Evolutionary conservation across 306 rosid genomes (phyloP).

Genomic region (Quercus engelmannii): DNA sequence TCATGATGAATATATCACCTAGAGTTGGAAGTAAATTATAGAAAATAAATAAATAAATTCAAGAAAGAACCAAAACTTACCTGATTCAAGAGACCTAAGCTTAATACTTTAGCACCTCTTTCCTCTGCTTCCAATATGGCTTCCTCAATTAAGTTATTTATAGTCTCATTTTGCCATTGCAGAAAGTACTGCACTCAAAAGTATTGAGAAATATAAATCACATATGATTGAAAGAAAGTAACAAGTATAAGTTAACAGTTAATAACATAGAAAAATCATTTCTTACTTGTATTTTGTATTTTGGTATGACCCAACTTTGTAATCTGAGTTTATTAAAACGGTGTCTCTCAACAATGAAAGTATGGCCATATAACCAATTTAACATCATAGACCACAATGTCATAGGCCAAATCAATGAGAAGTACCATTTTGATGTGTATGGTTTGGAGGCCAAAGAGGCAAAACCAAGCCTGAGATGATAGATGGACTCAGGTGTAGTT

Average conservation of each 20-base stretch:
- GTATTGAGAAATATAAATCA: background rate
- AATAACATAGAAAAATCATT: background rate
- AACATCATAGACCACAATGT: conserved; percentile 14
- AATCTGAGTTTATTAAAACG: conserved; percentile 17
- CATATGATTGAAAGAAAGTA: background rate
- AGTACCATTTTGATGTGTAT: conserved; percentile 24
- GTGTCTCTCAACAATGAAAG: conserved; percentile 31
- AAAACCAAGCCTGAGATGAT: conserved; percentile 31
- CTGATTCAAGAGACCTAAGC: background rate
- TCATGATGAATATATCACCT: too few species aligned
- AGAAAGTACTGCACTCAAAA: background rate
- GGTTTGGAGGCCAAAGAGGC: conserved; percentile 35
- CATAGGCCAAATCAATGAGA: conserved; percentile 33
- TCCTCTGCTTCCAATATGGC: background rate
- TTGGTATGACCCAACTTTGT: conserved; percentile 42
- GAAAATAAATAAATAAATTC: too few species aligned
- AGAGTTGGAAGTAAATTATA: background rate
- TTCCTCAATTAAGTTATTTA: background rate
- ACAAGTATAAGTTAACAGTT: background rate
- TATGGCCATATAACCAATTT: conserved; percentile 12
- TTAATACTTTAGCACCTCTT: background rate
- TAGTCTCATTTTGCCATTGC: background rate
- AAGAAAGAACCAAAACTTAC: background rate
- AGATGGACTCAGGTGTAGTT: conserved; percentile 32
- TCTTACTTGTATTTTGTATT: conserved; percentile 18